Conservation (phyloP, 371 early-diverging fungal genomes). For the Mortierella sp. region DNA sequence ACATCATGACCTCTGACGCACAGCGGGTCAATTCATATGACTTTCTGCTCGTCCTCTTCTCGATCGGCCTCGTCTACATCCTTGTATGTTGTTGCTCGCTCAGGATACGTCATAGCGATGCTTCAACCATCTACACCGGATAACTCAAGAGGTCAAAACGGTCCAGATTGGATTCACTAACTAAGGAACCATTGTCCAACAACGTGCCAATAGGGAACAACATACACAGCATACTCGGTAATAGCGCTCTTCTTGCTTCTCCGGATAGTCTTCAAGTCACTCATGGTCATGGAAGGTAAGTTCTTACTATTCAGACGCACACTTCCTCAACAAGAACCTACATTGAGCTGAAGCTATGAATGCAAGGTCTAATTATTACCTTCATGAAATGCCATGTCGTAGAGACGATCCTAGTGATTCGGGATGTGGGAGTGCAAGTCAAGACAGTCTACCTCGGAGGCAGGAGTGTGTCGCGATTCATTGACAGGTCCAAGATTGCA, state of each 20-base stretch:
- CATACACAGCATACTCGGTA: conserved; percentile 30
- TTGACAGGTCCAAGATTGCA: conserved; percentile 71
- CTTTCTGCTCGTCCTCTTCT: conserved; percentile 35
- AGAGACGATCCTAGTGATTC: conserved; percentile 76
- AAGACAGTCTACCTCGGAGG: conserved; percentile 73
- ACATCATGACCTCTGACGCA: conserved; percentile 56
- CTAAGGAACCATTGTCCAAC: not conserved
- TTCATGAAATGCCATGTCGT: not conserved
- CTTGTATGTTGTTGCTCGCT: conserved; percentile 18
- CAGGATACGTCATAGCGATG: not conserved
- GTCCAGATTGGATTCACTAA: not conserved
- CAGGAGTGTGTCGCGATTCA: conserved; percentile 69
- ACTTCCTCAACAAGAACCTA: too few species aligned
- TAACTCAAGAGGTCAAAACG: not conserved
- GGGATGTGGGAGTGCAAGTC: conserved; percentile 80
- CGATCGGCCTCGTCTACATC: conserved; percentile 26
- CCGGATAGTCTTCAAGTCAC: conserved; percentile 42
- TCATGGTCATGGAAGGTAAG: conserved; percentile 57
- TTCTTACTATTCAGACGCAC: not conserved
- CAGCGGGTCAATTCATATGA: conserved; percentile 50
- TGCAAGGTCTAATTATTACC: not conserved
- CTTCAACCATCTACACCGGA: not conserved
- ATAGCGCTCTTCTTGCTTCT: conserved; percentile 26
- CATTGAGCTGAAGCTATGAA: too few species aligned
- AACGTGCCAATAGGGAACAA: conserved; percentile 24